phyloP scores from a whole-genome alignment of 164 flowering plant genomes.

The Chimonanthus praecox region DNA sequence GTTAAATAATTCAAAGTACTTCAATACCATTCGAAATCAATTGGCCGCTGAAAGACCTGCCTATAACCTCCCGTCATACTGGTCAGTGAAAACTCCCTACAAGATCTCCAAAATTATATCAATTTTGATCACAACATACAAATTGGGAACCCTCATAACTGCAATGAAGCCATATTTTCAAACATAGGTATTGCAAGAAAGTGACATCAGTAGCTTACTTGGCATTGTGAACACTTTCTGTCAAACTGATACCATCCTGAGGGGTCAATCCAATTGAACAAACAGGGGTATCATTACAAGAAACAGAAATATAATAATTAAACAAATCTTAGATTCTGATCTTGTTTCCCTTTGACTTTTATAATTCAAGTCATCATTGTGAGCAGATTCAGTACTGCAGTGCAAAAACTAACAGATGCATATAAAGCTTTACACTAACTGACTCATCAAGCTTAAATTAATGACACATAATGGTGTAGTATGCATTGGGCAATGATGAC shows the following conservation, averaged over 20 bases:
- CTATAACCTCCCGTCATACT: conserved; percentile 83
- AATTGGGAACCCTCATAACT: not conserved
- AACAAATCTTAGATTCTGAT: not conserved
- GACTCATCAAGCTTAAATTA: not conserved
- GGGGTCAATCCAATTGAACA: conserved; percentile 2
- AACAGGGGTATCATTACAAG: not conserved
- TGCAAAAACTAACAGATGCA: not conserved
- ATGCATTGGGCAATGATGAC: not conserved
- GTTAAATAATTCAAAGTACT: not conserved
- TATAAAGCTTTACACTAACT: not conserved
- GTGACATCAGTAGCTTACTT: conserved; percentile 40
- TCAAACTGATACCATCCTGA: conserved; percentile 72
- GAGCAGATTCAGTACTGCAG: not conserved
- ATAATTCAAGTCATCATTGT: not conserved
- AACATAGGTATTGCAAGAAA: conserved; percentile 2
- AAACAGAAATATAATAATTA: not conserved
- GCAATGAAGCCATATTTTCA: not conserved
- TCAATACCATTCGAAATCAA: conserved; percentile 73
- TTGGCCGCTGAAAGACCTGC: conserved; percentile 72
- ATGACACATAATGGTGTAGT: not conserved
- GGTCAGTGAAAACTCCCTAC: conserved; percentile 86
- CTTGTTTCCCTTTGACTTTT: not conserved
- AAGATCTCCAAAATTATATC: conserved; percentile 3
- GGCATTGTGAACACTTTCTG: conserved; percentile 58
- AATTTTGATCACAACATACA: not conserved